Evolutionary conservation across 1,284 basidiomycete genomes (phyloP).

Genomic region (Mycosarcoma maydis): DNA sequence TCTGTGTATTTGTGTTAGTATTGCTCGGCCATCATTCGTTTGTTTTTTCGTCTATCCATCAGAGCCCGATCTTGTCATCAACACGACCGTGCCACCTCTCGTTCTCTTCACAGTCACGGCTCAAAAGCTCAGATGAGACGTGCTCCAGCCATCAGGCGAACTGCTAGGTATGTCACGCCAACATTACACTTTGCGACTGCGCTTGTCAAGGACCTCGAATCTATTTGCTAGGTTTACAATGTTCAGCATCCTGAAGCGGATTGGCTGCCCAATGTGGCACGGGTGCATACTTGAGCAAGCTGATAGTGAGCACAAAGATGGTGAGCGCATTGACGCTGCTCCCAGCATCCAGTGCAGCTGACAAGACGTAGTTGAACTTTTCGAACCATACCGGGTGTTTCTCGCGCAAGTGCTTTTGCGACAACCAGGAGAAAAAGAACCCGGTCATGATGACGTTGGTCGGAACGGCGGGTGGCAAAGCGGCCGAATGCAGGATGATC

Average conservation of each 20-base stretch:
- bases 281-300: constrained; percentile 54
- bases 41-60: neutral
- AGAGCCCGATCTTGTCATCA: neutral
- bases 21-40: constrained; percentile 13
- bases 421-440: constrained; percentile 66
- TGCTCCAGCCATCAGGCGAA: no score
- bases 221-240: constrained; percentile 31
- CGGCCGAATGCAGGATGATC: constrained; percentile 70
- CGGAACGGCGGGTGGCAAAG: constrained; percentile 65
- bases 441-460: constrained; percentile 70
- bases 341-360: constrained; percentile 70
- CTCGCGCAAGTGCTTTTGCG: constrained; percentile 68
- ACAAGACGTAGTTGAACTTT: constrained; percentile 63
- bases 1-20: constrained; percentile 35
- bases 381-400: constrained; percentile 61
- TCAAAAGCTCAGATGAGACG: no score
- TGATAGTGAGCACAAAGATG: constrained; percentile 68
- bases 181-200: no score
- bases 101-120: neutral
- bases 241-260: constrained; percentile 45
- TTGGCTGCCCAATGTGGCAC: constrained; percentile 53
- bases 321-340: constrained; percentile 68
- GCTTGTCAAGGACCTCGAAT: no score
- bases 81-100: neutral
- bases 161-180: no score